Base-by-base conservation (phyloP, 2,329 filamentous ascomycete species). In the Trichoderma hamatum region DNA sequence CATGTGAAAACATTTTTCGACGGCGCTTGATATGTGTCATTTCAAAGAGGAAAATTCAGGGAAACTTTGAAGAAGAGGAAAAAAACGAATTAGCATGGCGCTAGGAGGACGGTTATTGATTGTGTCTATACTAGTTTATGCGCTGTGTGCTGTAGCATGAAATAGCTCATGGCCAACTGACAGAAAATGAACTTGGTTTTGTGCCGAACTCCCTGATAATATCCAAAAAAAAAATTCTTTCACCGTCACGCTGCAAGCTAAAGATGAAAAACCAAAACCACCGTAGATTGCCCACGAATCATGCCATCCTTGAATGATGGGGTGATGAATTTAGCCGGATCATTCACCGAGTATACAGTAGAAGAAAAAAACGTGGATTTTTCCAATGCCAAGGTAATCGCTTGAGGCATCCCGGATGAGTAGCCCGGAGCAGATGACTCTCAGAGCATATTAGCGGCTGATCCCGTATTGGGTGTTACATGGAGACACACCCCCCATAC, bases 371-470 rank as follows among this genome's bases (percentile, higher is more conserved):
- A 59, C 63, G 63, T 67, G 63, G 63, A 59, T 49, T 46, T 67
- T 67, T 51, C 55, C 63, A 67, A 46, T 30, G 21, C 52, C 54
- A 58, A 39, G 54, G 39, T 19, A n/a, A 59, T 19, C 3, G 39
- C 30, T 34, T 34, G 39, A 51, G 51, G 54, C 28, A 51, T 39
- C 10, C 36, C 63, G 54, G 63, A 58, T 58, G 28, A 16, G 26
- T 39, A 51, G 28, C 28, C 63, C 63, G 39, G 52, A 59, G 54
- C 63, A 67, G 63, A 67, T 67, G 63, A 67, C 63, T 51, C 63
- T 55, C 3, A 43, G 49, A 24, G 49, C 61, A 32, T 67, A 39
- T 56, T 56, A 49, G 52, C 54, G 63, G 63, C 28, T 58, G 63
- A 49, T 67, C 52, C 63, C 52, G 54, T 67, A 67, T 65, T 65